A percentile compares a stretch with the other conserved stretches of the same genome.
These are phyloP conservation scores for Thraustotheca clavata DNA, from an alignment of 352 stramenopile species.

Conservation along the genomic window DNA sequence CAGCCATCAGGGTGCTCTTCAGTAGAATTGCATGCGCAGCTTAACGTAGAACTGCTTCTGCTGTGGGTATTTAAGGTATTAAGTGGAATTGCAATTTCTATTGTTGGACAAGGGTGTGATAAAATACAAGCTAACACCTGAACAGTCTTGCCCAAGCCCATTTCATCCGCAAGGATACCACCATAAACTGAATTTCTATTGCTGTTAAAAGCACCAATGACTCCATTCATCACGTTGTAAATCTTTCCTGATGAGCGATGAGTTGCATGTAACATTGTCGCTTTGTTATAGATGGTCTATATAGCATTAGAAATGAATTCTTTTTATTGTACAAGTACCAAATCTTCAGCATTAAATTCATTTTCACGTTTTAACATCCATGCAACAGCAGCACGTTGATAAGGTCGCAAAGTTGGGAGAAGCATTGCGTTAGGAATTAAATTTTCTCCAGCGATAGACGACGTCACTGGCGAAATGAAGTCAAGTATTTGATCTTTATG, in stretches of 20 bases:
- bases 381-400: slow-evolving; percentile 42
- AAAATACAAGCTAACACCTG: slow-evolving; percentile 48
- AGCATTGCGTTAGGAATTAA: slow-evolving; percentile 25
- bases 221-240: too few relatives aligned
- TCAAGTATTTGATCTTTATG: slow-evolving; percentile 26
- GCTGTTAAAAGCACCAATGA: too few relatives aligned
- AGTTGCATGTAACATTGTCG: slow-evolving; percentile 22
- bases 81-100: neutral
- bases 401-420: slow-evolving; percentile 56
- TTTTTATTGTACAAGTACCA: too few relatives aligned
- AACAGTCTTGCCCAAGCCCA: slow-evolving; percentile 86
- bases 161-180: slow-evolving; percentile 90
- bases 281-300: too few relatives aligned
- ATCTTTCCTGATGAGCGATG: neutral
- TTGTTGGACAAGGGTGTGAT: slow-evolving; percentile 36
- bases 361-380: slow-evolving; percentile 45
- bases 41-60: slow-evolving; percentile 10
- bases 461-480: slow-evolving; percentile 21
- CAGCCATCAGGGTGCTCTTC: slow-evolving; percentile 34
- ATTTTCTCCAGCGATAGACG: slow-evolving; percentile 17
- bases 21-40: slow-evolving; percentile 47
- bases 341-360: neutral
- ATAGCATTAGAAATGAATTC: neutral
- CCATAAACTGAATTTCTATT: slow-evolving; percentile 35
- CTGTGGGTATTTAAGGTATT: neutral